Conservation (phyloP, 495 filamentous ascomycete genomes). For the Mycothermus thermophilus region DNA sequence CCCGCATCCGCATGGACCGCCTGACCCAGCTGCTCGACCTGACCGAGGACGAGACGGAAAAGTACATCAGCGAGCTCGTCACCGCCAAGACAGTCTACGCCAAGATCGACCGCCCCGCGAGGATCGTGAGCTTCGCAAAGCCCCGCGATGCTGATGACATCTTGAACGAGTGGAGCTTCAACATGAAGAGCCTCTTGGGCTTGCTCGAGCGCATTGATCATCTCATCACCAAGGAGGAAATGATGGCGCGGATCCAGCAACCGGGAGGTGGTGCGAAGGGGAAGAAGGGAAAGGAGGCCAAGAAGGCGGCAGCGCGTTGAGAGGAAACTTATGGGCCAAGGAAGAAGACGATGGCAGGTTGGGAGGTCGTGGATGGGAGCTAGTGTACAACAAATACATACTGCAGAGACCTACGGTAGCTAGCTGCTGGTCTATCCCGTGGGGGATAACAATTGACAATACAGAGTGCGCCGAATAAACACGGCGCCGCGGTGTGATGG, state of each 20-base stretch:
- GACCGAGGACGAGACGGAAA: slow-evolving; percentile 89
- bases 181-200: slow-evolving; percentile 94
- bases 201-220: slow-evolving; percentile 91
- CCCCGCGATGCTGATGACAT: slow-evolving; percentile 92
- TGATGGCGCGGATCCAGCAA: slow-evolving; percentile 97
- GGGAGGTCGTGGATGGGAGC: too few relatives aligned
- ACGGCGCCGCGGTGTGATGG: too few relatives aligned
- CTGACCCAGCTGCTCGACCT: slow-evolving; percentile 82
- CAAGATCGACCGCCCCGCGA: slow-evolving; percentile 89
- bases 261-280: slow-evolving; percentile 39
- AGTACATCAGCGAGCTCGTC: slow-evolving; percentile 90
- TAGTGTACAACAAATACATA: too few relatives aligned
- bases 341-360: too few relatives aligned
- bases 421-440: too few relatives aligned
- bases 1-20: slow-evolving; percentile 80
- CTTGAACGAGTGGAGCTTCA: slow-evolving; percentile 94
- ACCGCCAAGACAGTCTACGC: slow-evolving; percentile 94
- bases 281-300: slow-evolving; percentile 21
- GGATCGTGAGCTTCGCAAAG: slow-evolving; percentile 85
- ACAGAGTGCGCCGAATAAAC: too few relatives aligned
- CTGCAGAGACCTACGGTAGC: too few relatives aligned
- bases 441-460: too few relatives aligned
- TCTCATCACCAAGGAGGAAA: slow-evolving; percentile 98
- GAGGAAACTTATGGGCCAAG: too few relatives aligned
- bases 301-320: too few relatives aligned